Evolutionary conservation across 257 asterid species (phyloP).

Genomic region (Datura wrightii): DNA sequence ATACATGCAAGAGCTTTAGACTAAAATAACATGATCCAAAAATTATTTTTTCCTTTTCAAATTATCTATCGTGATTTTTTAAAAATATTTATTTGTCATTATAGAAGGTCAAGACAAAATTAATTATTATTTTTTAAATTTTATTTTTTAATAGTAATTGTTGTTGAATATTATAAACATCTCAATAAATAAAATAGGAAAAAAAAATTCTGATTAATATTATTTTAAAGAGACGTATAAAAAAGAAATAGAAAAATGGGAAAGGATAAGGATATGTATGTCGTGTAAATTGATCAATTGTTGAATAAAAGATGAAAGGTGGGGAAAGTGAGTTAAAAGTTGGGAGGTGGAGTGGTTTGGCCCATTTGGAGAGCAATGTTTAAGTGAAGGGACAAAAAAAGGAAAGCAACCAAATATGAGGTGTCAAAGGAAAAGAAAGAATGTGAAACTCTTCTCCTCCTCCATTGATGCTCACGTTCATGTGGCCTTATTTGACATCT

Average conservation of each 20-base stretch:
- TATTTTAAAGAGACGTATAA: too few species aligned
- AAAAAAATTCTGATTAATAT: too few species aligned
- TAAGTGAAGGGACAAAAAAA: neutral
- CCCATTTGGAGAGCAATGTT: neutral
- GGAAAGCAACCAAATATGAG: slow-evolving; percentile 10
- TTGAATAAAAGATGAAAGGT: neutral
- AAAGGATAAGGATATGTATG: neutral
- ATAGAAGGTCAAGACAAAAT: too few species aligned
- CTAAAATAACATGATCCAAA: neutral
- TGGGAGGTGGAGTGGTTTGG: neutral
- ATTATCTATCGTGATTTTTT: too few species aligned
- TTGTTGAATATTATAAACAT: too few species aligned
- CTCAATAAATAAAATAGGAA: too few species aligned
- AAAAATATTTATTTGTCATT: too few species aligned
- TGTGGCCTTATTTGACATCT: slow-evolving; percentile 29
- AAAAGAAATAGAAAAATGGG: neutral
- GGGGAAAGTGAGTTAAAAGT: neutral
- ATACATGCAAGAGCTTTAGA: neutral
- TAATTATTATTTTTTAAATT: too few species aligned
- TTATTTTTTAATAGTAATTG: too few species aligned
- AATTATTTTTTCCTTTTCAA: too few species aligned
- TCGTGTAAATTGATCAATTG: neutral
- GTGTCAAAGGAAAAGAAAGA: slow-evolving; percentile 12
- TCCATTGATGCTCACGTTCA: slow-evolving; percentile 20
- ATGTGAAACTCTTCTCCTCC: neutral